Conservation (phyloP, 2,329 filamentous ascomycete genomes). For the Scorias spongiosa region DNA sequence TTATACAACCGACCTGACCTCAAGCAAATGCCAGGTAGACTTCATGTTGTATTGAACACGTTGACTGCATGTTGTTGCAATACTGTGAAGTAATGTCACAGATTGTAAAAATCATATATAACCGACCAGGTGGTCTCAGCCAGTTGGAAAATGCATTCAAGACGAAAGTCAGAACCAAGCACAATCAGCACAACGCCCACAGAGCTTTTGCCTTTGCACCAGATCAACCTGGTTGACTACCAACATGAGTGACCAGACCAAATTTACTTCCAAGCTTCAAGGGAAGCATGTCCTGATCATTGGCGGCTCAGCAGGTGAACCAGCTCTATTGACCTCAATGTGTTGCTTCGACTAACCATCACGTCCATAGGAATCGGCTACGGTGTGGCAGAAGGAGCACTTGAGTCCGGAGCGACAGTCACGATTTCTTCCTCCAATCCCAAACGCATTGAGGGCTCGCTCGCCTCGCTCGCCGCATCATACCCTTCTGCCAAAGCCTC, state of each 20-base stretch:
- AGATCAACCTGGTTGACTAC: neutral
- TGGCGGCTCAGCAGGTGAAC: slow-evolving; percentile 36
- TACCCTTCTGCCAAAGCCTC: slow-evolving; percentile 25
- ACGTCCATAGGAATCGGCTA: slow-evolving; percentile 43
- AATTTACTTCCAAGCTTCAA: slow-evolving; percentile 34
- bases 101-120: no score
- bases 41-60: no score
- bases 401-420: slow-evolving; percentile 42
- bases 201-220: no score
- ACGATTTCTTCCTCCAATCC: slow-evolving; percentile 45
- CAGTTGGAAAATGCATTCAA: no score
- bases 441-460: slow-evolving; percentile 31
- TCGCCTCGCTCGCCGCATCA: slow-evolving; percentile 28
- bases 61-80: no score
- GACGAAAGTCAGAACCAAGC: no score
- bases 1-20: no score
- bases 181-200: no score
- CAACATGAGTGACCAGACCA: slow-evolving; percentile 26
- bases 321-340: neutral
- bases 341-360: neutral
- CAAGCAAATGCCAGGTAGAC: no score
- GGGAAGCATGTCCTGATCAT: slow-evolving; percentile 40
- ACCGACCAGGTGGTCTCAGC: no score
- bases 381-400: slow-evolving; percentile 41
- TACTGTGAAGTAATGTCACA: no score